phyloP scores from a whole-genome alignment of 257 asterid species.

The Primulina tabacum region DNA sequence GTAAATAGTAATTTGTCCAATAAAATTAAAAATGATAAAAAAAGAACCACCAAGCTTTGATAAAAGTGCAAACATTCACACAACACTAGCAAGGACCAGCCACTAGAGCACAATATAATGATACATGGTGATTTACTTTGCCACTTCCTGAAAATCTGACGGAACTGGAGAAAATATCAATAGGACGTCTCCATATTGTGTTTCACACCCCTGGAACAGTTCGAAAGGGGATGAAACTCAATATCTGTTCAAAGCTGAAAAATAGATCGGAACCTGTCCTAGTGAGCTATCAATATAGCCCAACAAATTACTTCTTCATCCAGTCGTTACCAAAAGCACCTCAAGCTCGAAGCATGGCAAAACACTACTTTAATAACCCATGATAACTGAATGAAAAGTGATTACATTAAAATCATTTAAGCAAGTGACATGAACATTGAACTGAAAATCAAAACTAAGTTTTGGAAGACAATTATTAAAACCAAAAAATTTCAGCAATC shows the following conservation, averaged over 20 bases:
- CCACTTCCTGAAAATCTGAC: slow-evolving; percentile 6
- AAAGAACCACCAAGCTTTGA: not conserved
- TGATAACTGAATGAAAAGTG: not conserved
- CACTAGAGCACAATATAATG: not conserved
- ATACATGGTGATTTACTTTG: not conserved
- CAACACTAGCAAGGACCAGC: not conserved
- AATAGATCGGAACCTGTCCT: not conserved
- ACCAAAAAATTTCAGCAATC: not conserved
- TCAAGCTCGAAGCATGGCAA: not conserved
- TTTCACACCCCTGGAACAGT: not conserved
- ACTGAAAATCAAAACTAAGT: slow-evolving; percentile 1
- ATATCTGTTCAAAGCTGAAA: slow-evolving; percentile 12
- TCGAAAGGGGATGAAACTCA: not conserved
- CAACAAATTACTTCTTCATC: not conserved
- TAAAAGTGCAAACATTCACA: not conserved
- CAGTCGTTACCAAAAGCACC: not conserved
- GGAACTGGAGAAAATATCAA: slow-evolving; percentile 6
- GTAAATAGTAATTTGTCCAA: not conserved
- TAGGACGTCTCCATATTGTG: not conserved
- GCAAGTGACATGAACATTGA: not conserved
- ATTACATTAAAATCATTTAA: not conserved
- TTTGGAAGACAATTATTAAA: not conserved
- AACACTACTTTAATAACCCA: slow-evolving; percentile 1
- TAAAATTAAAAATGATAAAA: not conserved
- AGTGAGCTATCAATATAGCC: slow-evolving; percentile 2